A percentile compares a stretch with the other conserved stretches of the same genome.
These are phyloP conservation scores for Limnomonas spitsbergensis DNA, from an alignment of 139 green algal genomes.

Conservation along the genomic window DNA sequence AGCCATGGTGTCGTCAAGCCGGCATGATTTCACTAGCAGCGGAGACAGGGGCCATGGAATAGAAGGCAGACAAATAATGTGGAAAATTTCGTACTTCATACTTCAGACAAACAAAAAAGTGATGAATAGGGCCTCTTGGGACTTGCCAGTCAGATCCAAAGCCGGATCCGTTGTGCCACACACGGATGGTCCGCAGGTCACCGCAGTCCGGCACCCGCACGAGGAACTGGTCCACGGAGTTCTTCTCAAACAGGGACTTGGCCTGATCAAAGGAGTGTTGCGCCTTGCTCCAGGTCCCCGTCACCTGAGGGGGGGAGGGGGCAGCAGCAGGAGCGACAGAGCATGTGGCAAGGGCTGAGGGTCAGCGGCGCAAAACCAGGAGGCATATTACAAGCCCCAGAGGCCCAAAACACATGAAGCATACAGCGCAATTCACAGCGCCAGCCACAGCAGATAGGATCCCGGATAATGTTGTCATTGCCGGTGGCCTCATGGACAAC, in stretches of 20 bases:
- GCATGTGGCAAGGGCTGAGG: not conserved
- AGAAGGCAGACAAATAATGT: not conserved
- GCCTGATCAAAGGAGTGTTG: conserved; percentile 18
- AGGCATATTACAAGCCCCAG: not conserved
- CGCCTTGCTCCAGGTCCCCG: not conserved
- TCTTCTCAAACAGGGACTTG: conserved; percentile 45
- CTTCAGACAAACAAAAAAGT: not conserved
- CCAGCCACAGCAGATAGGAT: too few relatives aligned
- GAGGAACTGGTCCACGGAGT: conserved; percentile 31
- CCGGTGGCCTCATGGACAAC: too few relatives aligned
- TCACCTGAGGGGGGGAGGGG: not conserved
- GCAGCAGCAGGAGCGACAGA: not conserved
- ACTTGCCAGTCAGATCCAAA: conserved; percentile 30
- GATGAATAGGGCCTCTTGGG: too few relatives aligned
- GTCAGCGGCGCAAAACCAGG: not conserved
- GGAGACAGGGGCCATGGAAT: not conserved
- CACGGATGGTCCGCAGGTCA: conserved; percentile 19
- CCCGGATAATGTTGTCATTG: too few relatives aligned
- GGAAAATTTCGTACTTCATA: not conserved
- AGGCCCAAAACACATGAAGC: too few relatives aligned
- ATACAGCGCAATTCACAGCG: too few relatives aligned
- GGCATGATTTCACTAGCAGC: not conserved
- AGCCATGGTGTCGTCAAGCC: not conserved
- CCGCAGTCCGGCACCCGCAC: conserved; percentile 37
- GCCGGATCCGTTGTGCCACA: conserved; percentile 45